Evolutionary conservation across 2,329 filamentous ascomycete genomes (phyloP).

Genomic region (Pseudocercospora eumusae): DNA sequence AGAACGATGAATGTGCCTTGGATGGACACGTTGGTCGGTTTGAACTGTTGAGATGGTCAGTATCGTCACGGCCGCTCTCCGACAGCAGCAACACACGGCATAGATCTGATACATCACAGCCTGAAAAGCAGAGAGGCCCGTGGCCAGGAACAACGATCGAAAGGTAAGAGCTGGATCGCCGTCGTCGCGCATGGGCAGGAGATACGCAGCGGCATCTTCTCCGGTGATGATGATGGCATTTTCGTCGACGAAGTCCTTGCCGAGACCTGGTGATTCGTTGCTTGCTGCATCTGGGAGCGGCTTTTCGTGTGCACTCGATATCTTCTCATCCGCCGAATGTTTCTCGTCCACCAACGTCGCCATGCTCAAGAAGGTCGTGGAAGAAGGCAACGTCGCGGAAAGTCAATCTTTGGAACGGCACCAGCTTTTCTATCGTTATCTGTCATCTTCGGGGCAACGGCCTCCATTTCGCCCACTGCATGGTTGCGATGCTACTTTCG

Average conservation of each 20-base stretch:
- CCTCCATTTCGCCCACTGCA: neutral
- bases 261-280: neutral
- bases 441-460: neutral
- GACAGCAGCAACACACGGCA: slow-evolving; percentile 41
- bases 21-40: slow-evolving; percentile 54
- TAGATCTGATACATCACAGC: slow-evolving; percentile 61
- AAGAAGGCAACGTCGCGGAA: neutral
- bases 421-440: neutral
- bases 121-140: slow-evolving; percentile 55
- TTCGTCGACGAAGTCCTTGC: slow-evolving; percentile 28
- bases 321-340: neutral
- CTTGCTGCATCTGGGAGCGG: neutral
- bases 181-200: slow-evolving; percentile 58
- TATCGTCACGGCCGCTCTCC: neutral
- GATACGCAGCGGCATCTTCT: slow-evolving; percentile 52
- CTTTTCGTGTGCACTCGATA: slow-evolving; percentile 1
- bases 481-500: neutral
- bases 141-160: slow-evolving; percentile 55
- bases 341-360: neutral
- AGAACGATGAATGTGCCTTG: slow-evolving; percentile 59
- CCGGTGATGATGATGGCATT: slow-evolving; percentile 56
- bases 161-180: slow-evolving; percentile 56
- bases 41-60: slow-evolving; percentile 46
- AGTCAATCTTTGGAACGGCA: neutral
- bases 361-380: neutral